phyloP scores from a whole-genome alignment of 176 grass and related monocot genomes.

The Sorghum bicolor region Sorghum_bicolor_NCBIv3 NC_012870.2:9371001-9371500 shows the following conservation, averaged over 20 bases:
- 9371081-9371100: too few relatives aligned
- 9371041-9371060: too few relatives aligned
- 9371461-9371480: slow-evolving; percentile 19
- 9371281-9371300: neutral
- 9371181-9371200: neutral
- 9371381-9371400: neutral
- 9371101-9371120: too few relatives aligned
- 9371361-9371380: too few relatives aligned
- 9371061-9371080: too few relatives aligned
- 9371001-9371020: too few relatives aligned
- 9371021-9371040: too few relatives aligned
- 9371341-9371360: too few relatives aligned
- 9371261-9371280: neutral
- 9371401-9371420: neutral
- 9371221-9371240: neutral
- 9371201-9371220: slow-evolving; percentile 2
- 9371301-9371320: slow-evolving; percentile 30
- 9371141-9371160: neutral
- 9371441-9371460: neutral
- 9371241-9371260: neutral
- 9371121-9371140: too few relatives aligned
- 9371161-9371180: neutral
- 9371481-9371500: too few relatives aligned
- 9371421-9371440: neutral
- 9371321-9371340: slow-evolving; percentile 20